Base-by-base conservation (phyloP, 805 yeast species). In the Myxozyma sirexii region DNA sequence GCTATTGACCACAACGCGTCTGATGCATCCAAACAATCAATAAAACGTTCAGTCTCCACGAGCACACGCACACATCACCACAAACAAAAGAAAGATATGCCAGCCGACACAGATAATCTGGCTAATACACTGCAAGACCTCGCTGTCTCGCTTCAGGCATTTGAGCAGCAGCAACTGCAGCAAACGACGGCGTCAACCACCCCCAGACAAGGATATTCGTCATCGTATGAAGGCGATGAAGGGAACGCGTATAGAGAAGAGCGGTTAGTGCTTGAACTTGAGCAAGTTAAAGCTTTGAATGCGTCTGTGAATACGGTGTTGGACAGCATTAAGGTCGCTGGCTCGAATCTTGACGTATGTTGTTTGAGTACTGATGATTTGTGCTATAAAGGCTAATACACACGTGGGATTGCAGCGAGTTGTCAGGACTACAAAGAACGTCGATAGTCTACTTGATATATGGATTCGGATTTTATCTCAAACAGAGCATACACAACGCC, bases 391-490 rank as follows among this genome's bases (percentile, higher is more conserved):
- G n/a, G n/a, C n/a, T n/a, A n/a, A n/a, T n/a, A n/a, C n/a, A n/a
- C n/a, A n/a, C n/a, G n/a, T n/a, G n/a, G n/a, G n/a, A 35, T n/a
- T 21, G 13, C 26, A 63, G 67, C 38, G 49, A 4, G 67, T 69
- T 37, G 55, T 60, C 26, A 27, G 42, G 2, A 62, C 71, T 26
- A 57, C 70, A 3, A 48, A 46, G 31, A 71, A 69, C 45, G 69
- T 71, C 13, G 71, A 71, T 50, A 62, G 59, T 31, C 54, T 71
- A 38, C 63, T 71, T n/a, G 68, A 69, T 46, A 56, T 62, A 42
- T 71, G 74, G 74, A 67, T 69, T 37, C 57, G 65, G 44, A 69
- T 71, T 31, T 51, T 71, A 37, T 71, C 74, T 13, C 72, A 71
- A 47, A 66, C 74, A 1, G 73, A 70, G 54, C 73, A 69, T 41